phyloP scores from a whole-genome alignment of 176 grass and related monocot species.

The Aegilops longissima region DNA sequence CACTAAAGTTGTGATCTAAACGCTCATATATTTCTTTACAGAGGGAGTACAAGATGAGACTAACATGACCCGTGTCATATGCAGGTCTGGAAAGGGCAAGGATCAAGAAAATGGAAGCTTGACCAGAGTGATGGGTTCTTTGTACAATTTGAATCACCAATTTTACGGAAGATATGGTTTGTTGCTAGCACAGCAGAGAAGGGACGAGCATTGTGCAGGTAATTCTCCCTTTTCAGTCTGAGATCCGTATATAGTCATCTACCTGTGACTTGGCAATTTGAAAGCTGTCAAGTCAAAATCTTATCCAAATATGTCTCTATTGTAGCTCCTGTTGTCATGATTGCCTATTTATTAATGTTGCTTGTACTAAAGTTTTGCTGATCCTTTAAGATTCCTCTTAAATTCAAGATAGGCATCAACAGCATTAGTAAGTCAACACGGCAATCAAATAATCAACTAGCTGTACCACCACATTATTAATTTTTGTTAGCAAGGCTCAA shows the following conservation, averaged over 20 bases:
- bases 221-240: background rate
- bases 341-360: background rate
- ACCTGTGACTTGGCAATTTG: background rate
- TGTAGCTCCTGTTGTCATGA: background rate
- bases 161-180: slow-evolving; percentile 79
- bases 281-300: background rate
- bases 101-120: slow-evolving; percentile 97
- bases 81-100: slow-evolving; percentile 96
- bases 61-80: slow-evolving; percentile 25
- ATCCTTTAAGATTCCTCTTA: background rate
- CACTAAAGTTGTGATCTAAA: too few species aligned
- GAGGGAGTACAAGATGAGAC: background rate
- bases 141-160: slow-evolving; percentile 88
- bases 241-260: background rate
- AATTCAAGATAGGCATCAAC: background rate
- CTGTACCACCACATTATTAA: background rate
- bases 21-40: too few species aligned
- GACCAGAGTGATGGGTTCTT: slow-evolving; percentile 96
- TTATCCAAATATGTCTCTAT: background rate
- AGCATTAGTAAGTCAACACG: background rate
- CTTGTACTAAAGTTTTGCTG: background rate
- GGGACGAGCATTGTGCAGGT: slow-evolving; percentile 82
- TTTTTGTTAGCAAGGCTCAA: background rate
- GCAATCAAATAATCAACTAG: background rate
- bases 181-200: slow-evolving; percentile 80